phyloP scores from a whole-genome alignment of 2,329 filamentous ascomycete species.

The Magnaporthiopsis poae region DNA sequence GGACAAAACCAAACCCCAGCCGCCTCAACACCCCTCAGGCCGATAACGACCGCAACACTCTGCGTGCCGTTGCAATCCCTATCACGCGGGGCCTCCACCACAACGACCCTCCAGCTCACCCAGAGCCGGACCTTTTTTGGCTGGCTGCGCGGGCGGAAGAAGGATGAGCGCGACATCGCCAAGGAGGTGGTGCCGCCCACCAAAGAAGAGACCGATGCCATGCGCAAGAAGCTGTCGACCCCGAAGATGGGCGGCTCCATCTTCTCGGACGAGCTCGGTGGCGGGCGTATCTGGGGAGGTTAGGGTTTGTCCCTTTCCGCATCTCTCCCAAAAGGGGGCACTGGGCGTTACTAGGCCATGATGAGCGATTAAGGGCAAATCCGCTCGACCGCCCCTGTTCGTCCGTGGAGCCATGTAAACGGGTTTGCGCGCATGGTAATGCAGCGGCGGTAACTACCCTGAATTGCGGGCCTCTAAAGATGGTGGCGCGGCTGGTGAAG shows the following conservation, averaged over 20 bases:
- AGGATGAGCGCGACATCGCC: slow-evolving; percentile 14
- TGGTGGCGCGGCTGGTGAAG: slow-evolving; percentile 67
- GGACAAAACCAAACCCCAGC: neutral
- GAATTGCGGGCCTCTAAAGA: too few species aligned
- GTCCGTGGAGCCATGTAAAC: too few species aligned
- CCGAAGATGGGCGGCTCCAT: slow-evolving; percentile 45
- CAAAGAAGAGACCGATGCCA: neutral
- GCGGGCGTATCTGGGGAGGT: too few species aligned
- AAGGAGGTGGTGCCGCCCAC: slow-evolving; percentile 12
- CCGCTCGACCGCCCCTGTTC: too few species aligned
- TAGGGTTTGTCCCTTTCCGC: too few species aligned
- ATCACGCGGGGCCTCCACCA: slow-evolving; percentile 9
- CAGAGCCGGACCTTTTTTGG: slow-evolving; percentile 1
- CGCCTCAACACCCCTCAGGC: slow-evolving; percentile 1
- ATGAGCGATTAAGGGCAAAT: too few species aligned
- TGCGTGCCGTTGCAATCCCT: slow-evolving; percentile 16
- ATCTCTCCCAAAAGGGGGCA: too few species aligned
- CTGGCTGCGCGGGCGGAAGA: slow-evolving; percentile 18
- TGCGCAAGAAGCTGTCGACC: slow-evolving; percentile 19
- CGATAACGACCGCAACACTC: slow-evolving; percentile 12
- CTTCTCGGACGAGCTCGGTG: slow-evolving; percentile 49
- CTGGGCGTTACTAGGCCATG: too few species aligned
- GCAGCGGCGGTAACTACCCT: too few species aligned
- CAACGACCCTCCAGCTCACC: neutral
- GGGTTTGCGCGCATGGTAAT: too few species aligned